Evolutionary conservation across 2,329 filamentous ascomycete species (phyloP).

Genomic region (Allantophomopsis lycopodina): DNA sequence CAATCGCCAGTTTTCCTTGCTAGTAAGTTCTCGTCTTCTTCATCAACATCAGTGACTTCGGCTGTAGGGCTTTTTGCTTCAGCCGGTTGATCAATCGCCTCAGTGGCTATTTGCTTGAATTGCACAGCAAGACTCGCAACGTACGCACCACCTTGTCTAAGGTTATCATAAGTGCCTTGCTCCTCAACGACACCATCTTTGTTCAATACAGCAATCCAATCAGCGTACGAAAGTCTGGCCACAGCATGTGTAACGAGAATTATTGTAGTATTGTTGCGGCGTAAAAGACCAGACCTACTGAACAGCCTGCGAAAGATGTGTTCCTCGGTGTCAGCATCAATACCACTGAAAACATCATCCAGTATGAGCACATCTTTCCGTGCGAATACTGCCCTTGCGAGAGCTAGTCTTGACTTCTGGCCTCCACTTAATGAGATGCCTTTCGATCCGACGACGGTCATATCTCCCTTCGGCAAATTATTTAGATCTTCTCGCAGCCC

Average conservation of each 20-base stretch:
- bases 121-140: slow-evolving; percentile 13
- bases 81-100: no score
- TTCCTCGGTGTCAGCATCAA: slow-evolving; percentile 8
- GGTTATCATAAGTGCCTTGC: slow-evolving; percentile 21
- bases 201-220: slow-evolving; percentile 22
- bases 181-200: slow-evolving; percentile 21
- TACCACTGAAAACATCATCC: slow-evolving; percentile 9
- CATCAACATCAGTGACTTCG: no score
- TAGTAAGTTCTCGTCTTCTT: no score
- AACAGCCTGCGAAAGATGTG: slow-evolving; percentile 4
- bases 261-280: slow-evolving; percentile 16
- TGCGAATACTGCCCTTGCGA: slow-evolving; percentile 9
- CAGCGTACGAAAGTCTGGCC: slow-evolving; percentile 19
- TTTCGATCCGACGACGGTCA: slow-evolving; percentile 10
- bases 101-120: no score
- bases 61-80: no score
- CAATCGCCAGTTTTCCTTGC: no score
- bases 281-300: slow-evolving; percentile 3
- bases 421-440: slow-evolving; percentile 13
- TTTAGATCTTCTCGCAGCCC: slow-evolving; percentile 8
- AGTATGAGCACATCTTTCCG: slow-evolving; percentile 5
- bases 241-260: slow-evolving; percentile 18
- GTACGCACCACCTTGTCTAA: slow-evolving; percentile 20
- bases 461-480: slow-evolving; percentile 13
- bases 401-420: slow-evolving; percentile 4